Evolutionary conservation across 192 early-diverging fungal species (phyloP), one percentile per base, ranked within the genome.

Genomic region (Coemansia sp.): DNA sequence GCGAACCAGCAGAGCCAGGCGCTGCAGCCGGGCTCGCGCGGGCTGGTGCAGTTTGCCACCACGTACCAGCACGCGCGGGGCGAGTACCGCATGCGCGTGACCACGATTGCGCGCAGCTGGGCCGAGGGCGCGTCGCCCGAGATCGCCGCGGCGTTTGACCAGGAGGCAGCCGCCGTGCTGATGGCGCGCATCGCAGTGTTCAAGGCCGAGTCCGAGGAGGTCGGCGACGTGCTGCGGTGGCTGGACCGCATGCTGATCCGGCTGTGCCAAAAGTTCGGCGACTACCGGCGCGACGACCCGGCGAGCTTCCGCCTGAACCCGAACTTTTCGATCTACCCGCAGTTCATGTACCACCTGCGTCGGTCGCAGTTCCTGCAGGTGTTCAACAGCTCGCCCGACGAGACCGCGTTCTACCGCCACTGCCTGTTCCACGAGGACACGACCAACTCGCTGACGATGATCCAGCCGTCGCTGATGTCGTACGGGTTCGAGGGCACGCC

Each of bases 321-420:
- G 44, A 95, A 91, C 75, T 99, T 99, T 62, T 92, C 94, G 0
- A 94, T 98, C 59, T 99, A 99, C 72, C 97, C 97, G 42, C 95
- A 98, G 71, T 99, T 99, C 55, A 99, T 99, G 97, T 99, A 97
- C 85, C 93, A 99, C 51, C 75, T 99, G 57, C 84, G 97, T 35
- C 81, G 97, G 28, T 88, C 85, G 55, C 95, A 98, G 79, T 99
- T 99, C 79, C 72, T 99, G 62, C 95, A 98, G 60, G 93, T 96
- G 11, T 99, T 99, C 71, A 99, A 99, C 75, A 98, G 95, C 79
- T 90, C 87, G 58, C 97, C 97, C 11, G 97, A 99, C 72, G 97
- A 99, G 53, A 96, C 94, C 1, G 94, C 94, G 1, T 75, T 74
- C 45, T 72, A 60, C 76, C 90, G 92, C 12, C 94, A 98, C 67